Conservation (phyloP, 352 stramenopile genomes). For the Globisporangium canariense region DNA sequence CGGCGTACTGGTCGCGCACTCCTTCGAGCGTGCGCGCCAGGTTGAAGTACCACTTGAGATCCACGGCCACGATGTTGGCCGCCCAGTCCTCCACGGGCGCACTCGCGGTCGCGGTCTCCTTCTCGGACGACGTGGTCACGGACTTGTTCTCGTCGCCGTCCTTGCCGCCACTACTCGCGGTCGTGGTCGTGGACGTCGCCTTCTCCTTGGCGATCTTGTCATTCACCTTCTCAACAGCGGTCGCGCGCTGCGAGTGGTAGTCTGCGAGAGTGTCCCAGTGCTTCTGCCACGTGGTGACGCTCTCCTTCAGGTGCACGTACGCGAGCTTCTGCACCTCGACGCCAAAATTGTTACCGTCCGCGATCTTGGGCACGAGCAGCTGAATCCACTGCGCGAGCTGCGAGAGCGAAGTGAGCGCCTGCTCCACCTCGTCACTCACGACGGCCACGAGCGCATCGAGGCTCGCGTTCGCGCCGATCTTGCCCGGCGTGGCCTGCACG, state of each 20-base stretch:
- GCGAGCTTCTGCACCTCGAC: conserved; percentile 84
- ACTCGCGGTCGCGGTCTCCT: conserved; percentile 35
- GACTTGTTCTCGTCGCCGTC: conserved; percentile 73
- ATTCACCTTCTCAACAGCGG: conserved; percentile 70
- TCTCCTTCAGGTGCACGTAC: conserved; percentile 65
- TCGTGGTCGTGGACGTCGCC: conserved; percentile 55
- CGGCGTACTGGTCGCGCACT: conserved; percentile 75
- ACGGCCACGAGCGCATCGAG: conserved; percentile 38
- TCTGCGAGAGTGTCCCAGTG: conserved; percentile 68
- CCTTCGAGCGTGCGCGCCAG: conserved; percentile 60
- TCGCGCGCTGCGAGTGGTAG: conserved; percentile 62
- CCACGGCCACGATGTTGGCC: conserved; percentile 66
- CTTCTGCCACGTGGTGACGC: conserved; percentile 67
- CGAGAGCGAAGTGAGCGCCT: conserved; percentile 39
- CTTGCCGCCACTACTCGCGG: conserved; percentile 55
- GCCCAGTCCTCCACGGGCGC: conserved; percentile 48
- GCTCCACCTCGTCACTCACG: conserved; percentile 56
- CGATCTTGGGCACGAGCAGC: conserved; percentile 69
- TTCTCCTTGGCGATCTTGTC: conserved; percentile 58
- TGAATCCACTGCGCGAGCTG: conserved; percentile 71
- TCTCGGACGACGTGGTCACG: conserved; percentile 54
- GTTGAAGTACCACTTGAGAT: conserved; percentile 87
- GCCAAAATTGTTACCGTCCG: conserved; percentile 87
- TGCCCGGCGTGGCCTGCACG: conserved; percentile 26
- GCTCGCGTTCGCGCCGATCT: conserved; percentile 36